A percentile compares a stretch with the other conserved stretches of the same genome.
These are phyloP conservation scores for Rhizoclosmatium globosum DNA, from an alignment of 192 early-diverging fungal genomes.

Conservation along the genomic window DNA sequence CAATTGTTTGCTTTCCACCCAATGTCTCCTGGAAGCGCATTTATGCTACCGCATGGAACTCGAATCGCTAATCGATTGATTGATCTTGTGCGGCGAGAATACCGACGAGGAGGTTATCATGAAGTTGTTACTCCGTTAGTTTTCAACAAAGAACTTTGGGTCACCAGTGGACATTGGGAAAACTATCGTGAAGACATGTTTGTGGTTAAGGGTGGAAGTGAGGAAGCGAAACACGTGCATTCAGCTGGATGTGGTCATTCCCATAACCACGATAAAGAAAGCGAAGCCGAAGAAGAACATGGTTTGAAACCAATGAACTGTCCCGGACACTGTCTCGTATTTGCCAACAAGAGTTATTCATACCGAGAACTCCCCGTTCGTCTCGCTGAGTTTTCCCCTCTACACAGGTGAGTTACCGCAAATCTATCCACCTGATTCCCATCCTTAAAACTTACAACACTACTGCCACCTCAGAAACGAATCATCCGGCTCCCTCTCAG, in stretches of 20 bases:
- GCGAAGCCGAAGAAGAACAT: conserved; percentile 64
- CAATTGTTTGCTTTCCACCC: conserved; percentile 50
- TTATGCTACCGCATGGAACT: conserved; percentile 67
- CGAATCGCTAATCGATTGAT: conserved; percentile 82
- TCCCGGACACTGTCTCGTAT: conserved; percentile 94
- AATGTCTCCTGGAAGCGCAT: conserved; percentile 56
- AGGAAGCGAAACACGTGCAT: background rate
- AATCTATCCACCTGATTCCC: conserved; percentile 7
- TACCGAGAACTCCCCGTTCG: conserved; percentile 91
- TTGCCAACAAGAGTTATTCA: conserved; percentile 78
- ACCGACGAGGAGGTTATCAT: conserved; percentile 77
- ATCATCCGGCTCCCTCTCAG: conserved; percentile 86
- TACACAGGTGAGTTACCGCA: conserved; percentile 75
- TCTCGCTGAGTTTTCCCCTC: conserved; percentile 90
- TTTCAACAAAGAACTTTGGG: conserved; percentile 94
- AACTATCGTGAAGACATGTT: conserved; percentile 98
- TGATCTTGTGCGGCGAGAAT: conserved; percentile 78
- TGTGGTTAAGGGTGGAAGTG: conserved; percentile 38
- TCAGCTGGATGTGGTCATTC: conserved; percentile 10
- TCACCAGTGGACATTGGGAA: conserved; percentile 93
- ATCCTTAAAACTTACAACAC: conserved; percentile 13
- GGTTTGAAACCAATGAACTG: conserved; percentile 99
- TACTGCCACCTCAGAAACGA: conserved; percentile 73
- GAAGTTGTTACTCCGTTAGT: conserved; percentile 94
- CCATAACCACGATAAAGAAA: background rate